phyloP scores from a whole-genome alignment of 306 rosid species.

The Lotus japonicus region DNA sequence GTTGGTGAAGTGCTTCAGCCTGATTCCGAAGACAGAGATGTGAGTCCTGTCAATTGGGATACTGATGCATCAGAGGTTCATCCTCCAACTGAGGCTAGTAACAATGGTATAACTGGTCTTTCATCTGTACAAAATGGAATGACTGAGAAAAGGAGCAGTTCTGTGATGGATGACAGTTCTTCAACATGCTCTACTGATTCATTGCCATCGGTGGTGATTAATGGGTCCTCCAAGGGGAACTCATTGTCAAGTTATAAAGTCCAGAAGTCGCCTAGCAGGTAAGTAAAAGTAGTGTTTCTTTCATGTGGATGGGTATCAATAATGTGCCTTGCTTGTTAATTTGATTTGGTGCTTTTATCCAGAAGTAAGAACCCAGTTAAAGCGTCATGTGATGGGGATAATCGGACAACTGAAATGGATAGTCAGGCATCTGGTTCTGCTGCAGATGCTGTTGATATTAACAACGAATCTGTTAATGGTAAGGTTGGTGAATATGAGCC shows the following conservation, averaged over 20 bases:
- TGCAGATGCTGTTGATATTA: constrained; percentile 40
- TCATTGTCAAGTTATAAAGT: constrained; percentile 37
- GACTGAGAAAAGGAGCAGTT: constrained; percentile 57
- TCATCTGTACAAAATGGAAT: constrained; percentile 61
- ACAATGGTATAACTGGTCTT: constrained; percentile 47
- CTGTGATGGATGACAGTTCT: constrained; percentile 86
- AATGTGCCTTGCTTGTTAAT: not conserved
- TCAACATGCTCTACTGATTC: constrained; percentile 97
- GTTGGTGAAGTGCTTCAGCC: constrained; percentile 56
- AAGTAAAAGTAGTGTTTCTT: constrained; percentile 19
- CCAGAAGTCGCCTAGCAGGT: constrained; percentile 70
- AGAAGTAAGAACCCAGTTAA: constrained; percentile 66
- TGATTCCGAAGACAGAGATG: constrained; percentile 89
- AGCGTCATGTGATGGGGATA: constrained; percentile 34
- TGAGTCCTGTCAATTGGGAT: constrained; percentile 83
- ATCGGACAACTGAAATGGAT: constrained; percentile 61
- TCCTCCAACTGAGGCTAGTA: constrained; percentile 59
- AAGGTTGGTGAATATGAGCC: constrained; percentile 55
- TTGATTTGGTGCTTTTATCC: constrained; percentile 24
- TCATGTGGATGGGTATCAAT: not conserved
- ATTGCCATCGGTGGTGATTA: constrained; percentile 65
- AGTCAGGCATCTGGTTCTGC: constrained; percentile 48
- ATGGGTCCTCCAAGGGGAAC: constrained; percentile 62
- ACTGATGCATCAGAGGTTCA: constrained; percentile 91
- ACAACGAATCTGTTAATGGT: constrained; percentile 38